These are phyloP conservation scores for Exophiala sideris DNA, from an alignment of 2,329 filamentous ascomycete genomes.

Conservation along the genomic window DNA sequence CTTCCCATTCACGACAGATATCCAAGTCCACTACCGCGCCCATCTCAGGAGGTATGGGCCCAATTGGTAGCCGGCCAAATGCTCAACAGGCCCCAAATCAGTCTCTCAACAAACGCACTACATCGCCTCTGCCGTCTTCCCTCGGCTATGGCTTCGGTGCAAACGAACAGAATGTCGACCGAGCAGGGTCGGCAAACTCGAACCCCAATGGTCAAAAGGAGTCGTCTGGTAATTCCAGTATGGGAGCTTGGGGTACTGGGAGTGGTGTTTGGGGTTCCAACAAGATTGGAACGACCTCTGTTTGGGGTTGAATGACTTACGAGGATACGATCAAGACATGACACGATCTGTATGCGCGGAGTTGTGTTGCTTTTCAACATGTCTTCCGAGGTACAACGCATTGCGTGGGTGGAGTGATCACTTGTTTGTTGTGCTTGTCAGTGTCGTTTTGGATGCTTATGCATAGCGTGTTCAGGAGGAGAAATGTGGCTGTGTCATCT, in stretches of 20 bases:
- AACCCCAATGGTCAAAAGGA: conserved; percentile 53
- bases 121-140: conserved; percentile 87
- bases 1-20: conserved; percentile 67
- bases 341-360: conserved; percentile 22
- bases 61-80: conserved; percentile 85
- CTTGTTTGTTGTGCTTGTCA: conserved; percentile 19
- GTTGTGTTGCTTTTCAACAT: conserved; percentile 24
- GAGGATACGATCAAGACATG: conserved; percentile 21
- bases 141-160: conserved; percentile 57
- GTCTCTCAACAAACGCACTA: conserved; percentile 73
- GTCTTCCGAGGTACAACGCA: conserved; percentile 24
- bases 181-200: conserved; percentile 56
- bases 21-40: conserved; percentile 53
- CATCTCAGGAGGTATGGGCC: conserved; percentile 68
- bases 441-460: conserved; percentile 19
- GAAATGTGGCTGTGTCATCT: conserved; percentile 8
- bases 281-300: conserved; percentile 80
- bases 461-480: conserved; percentile 19
- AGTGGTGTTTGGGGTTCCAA: conserved; percentile 82
- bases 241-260: conserved; percentile 72
- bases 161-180: conserved; percentile 48
- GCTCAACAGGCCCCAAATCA: conserved; percentile 55
- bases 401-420: conserved; percentile 13
- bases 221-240: conserved; percentile 41
- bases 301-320: conserved; percentile 69